Base-by-base conservation (phyloP, 2,329 filamentous ascomycete genomes). In the Exophiala lecanii-corni region DNA sequence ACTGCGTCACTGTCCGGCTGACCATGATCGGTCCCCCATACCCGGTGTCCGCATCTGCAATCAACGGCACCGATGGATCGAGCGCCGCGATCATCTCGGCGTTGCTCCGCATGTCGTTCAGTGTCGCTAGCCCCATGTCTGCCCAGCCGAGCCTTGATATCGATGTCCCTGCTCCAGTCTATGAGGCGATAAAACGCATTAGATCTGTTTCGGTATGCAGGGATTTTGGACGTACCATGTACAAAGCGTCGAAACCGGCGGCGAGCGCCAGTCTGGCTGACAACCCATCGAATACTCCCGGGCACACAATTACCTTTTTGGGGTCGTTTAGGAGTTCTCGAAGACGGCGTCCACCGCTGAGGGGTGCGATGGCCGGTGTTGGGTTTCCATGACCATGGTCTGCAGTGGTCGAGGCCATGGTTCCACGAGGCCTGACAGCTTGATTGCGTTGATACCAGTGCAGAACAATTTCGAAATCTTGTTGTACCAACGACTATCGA, bases 71-170 rank as follows among this genome's bases (percentile, higher is more conserved):
- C 21, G 63, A 62, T 0, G 71, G 70, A 26, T 71, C 67, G 3
- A 76, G 65, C 37, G 69, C 70, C 3, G 72, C 71, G 39, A 76
- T 70, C 71, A 74, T 76, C 48, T 71, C 71, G 5, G 73, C 73
- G 39, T 75, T 72, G 43, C 66, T 63, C 10, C 66, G 65, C 73
- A 76, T 76, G 48, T 76, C 72, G 40, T 72, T 67, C 10, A 75
- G 56, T 5, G 70, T 69, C 36, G 70, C 71, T 36, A 76, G 67
- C 16, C 69, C 72, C 6, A 76, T 57, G 51, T 76, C 72, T 16
- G 72, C 67, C 53, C 69, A 66, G 10, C 72, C 72, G 25, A 74
- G 64, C 4, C 66, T 59, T 1, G 70, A 73, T 38, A 68, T 68
- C 5, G 68, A 66, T 1, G 71, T 75, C 9, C 73, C 73, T 12